Percentiles rank a stretch among this genome's conserved stretches.
phyloP scores from a whole-genome alignment of 306 rosid species.

The Aeschynomene evenia region DNA sequence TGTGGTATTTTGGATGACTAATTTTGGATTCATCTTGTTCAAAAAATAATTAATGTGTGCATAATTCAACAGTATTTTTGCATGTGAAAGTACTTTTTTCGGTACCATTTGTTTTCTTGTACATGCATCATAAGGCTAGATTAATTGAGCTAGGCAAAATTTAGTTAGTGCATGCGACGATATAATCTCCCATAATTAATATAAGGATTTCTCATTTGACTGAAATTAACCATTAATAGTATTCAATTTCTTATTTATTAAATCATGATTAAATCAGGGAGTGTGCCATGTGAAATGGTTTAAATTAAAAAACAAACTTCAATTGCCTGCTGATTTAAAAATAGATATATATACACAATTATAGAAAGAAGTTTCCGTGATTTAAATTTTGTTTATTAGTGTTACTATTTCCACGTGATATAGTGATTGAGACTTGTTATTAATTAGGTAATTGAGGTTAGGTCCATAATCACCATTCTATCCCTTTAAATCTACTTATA shows the following conservation, averaged over 20 bases:
- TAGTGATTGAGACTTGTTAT: background rate
- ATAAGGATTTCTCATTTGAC: background rate
- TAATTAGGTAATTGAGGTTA: background rate
- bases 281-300: background rate
- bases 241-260: background rate
- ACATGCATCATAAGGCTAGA: background rate
- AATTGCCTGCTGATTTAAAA: slow-evolving; percentile 6
- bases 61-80: background rate
- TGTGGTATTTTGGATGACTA: background rate
- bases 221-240: background rate
- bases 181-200: background rate
- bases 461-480: background rate
- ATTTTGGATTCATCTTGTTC: background rate
- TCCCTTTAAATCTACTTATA: background rate
- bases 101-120: background rate
- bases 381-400: background rate
- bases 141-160: background rate
- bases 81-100: background rate
- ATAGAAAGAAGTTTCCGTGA: background rate
- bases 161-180: no score
- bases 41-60: background rate
- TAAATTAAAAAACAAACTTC: background rate
- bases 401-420: slow-evolving; percentile 7
- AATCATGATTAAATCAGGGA: background rate
- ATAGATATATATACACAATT: background rate